These are phyloP conservation scores for Mortierella sp. DNA, from an alignment of 371 early-diverging fungal species.

Conservation along the genomic window DNA sequence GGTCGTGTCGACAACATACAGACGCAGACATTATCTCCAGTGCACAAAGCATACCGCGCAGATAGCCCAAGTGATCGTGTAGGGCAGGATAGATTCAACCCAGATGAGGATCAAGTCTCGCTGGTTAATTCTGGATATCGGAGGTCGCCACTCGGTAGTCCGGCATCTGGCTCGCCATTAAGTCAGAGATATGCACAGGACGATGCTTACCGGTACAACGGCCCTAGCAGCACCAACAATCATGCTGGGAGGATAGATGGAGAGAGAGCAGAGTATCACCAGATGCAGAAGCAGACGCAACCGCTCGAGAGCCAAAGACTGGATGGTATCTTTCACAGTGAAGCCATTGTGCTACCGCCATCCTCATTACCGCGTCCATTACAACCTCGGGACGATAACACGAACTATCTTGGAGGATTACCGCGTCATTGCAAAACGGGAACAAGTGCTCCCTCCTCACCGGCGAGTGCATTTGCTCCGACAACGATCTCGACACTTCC, in stretches of 20 bases:
- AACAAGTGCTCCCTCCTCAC: slow-evolving; percentile 1
- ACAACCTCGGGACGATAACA: slow-evolving; percentile 25
- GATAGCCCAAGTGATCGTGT: slow-evolving; percentile 39
- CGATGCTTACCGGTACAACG: neutral
- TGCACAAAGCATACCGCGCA: slow-evolving; percentile 14
- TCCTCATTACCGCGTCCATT: slow-evolving; percentile 42
- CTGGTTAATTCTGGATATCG: slow-evolving; percentile 13
- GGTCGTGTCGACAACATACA: slow-evolving; percentile 9
- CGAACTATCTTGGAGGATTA: slow-evolving; percentile 17
- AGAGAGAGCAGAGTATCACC: slow-evolving; percentile 18
- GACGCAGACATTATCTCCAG: neutral
- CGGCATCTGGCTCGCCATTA: neutral
- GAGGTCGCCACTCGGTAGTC: slow-evolving; percentile 20
- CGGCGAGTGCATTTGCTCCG: too few relatives aligned
- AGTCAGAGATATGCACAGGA: neutral
- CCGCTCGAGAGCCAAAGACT: neutral
- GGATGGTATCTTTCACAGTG: slow-evolving; percentile 18
- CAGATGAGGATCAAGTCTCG: slow-evolving; percentile 33
- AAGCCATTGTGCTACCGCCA: slow-evolving; percentile 31
- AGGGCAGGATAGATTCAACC: slow-evolving; percentile 41
- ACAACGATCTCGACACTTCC: too few relatives aligned
- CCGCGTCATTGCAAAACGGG: slow-evolving; percentile 1
- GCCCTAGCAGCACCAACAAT: too few relatives aligned
- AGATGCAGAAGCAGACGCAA: slow-evolving; percentile 12
- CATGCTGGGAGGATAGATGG: neutral